Conservation (phyloP, 2,329 filamentous ascomycete genomes). For the Exophiala viscosa region DNA sequence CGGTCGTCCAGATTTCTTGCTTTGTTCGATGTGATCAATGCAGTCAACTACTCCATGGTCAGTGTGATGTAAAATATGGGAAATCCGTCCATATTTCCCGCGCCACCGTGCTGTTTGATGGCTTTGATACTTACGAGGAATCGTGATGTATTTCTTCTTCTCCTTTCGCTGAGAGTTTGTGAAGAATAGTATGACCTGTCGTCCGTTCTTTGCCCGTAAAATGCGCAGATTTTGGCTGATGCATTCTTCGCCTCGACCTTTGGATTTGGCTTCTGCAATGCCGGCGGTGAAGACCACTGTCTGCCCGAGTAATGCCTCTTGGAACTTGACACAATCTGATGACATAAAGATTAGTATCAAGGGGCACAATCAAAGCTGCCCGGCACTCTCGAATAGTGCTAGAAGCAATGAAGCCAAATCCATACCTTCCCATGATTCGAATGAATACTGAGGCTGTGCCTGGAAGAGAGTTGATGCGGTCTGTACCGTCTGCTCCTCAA, state of each 20-base stretch:
- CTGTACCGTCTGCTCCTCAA: constrained; percentile 44
- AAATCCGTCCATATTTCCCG: no score
- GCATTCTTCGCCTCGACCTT: constrained; percentile 43
- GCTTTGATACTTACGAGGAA: constrained; percentile 34
- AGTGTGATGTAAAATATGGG: constrained; percentile 4
- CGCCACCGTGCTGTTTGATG: background rate
- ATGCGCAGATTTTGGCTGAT: constrained; percentile 44
- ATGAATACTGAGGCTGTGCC: constrained; percentile 41
- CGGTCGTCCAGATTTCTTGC: constrained; percentile 39
- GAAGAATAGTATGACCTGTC: constrained; percentile 38
- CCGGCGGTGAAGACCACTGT: constrained; percentile 40
- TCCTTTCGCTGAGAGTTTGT: constrained; percentile 42
- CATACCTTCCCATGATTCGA: constrained; percentile 41
- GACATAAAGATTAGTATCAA: constrained; percentile 2
- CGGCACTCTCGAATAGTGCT: background rate
- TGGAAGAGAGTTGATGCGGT: constrained; percentile 37
- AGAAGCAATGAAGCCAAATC: background rate
- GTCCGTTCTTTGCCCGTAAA: constrained; percentile 35
- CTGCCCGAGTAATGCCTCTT: constrained; percentile 39
- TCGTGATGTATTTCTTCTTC: constrained; percentile 40
- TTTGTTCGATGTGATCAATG: constrained; percentile 36
- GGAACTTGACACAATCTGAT: constrained; percentile 40
- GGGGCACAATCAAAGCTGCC: background rate
- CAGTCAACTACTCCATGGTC: constrained; percentile 34
- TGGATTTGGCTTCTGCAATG: constrained; percentile 43